Evolutionary conservation across 495 filamentous ascomycete species (phyloP), one percentile per base, ranked within the genome.

Genomic region (Neurospora pannonica): DNA sequence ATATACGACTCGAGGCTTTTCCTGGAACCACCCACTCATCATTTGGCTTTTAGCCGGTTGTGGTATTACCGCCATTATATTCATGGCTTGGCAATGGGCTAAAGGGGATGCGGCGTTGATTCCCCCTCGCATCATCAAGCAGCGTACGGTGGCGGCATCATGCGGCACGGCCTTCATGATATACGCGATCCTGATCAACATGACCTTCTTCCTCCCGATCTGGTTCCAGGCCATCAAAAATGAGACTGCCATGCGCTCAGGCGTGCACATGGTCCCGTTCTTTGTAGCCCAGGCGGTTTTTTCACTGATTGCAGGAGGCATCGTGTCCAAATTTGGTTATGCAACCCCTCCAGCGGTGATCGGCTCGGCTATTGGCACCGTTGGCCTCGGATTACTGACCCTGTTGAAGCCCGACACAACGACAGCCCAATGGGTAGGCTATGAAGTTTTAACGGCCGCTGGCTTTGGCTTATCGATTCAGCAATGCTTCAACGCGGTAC

Each of bases 191-290:
- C 54, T 90, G 38, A 80, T 81, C 74, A 91, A 87, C 87, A 88
- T 91, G 78, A 90, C 90, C 71, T 87, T 88, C 82, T 80, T 83
- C 42, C 38, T 81, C 34, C 78, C 80, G 24, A 72, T 87, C 87
- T 93, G 89, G 89, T 93, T 93, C 83, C 91, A 93, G 74, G 90
- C 91, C 5, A 88, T 94, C 80, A 89, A 91, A 74, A 86, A 85
- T 69, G 87, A 86, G n/a, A 84, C 85, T 0, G 89, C 92, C 17
- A 86, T 87, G 9, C 84, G 87, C 70, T 92, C 91, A 5, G 92
- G 93, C 19, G 89, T 94, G 76, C 85, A 88, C 77, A 90, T 87
- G 71, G 82, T 94, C 10, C 92, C 93, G 0, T 83, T 90, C 76
- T 87, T 94, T 73, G 84, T 92, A 11, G 80, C 81, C 24, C 84